Evolutionary conservation across 805 yeast species (phyloP), one percentile per base, ranked within the genome.

Genomic region (Sugiyamaella mastotermitis): DNA sequence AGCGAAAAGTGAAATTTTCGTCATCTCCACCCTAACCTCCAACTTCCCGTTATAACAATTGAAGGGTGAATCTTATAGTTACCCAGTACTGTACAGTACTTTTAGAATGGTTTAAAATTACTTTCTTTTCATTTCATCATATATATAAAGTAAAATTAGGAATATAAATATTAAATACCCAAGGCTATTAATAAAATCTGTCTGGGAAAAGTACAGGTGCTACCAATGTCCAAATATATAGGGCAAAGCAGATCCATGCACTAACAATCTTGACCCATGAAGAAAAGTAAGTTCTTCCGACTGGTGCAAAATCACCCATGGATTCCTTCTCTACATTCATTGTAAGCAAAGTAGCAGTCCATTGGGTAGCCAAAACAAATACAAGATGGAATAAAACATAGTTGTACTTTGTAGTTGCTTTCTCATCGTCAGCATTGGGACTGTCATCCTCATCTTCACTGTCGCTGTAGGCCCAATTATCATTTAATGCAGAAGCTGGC

Each of bases 141-240:
- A n/a, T n/a, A n/a, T n/a, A n/a, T n/a, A n/a, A n/a, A n/a, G n/a
- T n/a, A n/a, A n/a, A n/a, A n/a, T n/a, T n/a, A n/a, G n/a, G n/a
- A n/a, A n/a, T n/a, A n/a, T n/a, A n/a, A n/a, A n/a, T n/a, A n/a
- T n/a, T n/a, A n/a, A n/a, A n/a, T n/a, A n/a, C n/a, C n/a, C n/a
- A n/a, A n/a, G n/a, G n/a, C n/a, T n/a, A n/a, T n/a, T n/a, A n/a
- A n/a, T 27, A 27, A 61, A 92, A 92, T 42, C 97, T 66, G 47
- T 90, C 97, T 2, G 97, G 97, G 69, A 87, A 74, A 10, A 85
- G 50, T 5, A 84, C 82, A 0, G 98, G 98, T 0, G 97, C 98
- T 7, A 85, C 57, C 44, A 92, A 62, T 5, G 94, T 83, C 98
- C 97, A 92, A 1, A 80, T 78, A 53, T 90, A 92, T 35, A 92